A percentile compares a stretch with the other conserved stretches of the same genome.
These are phyloP conservation scores for Fusarium caatingaense DNA, from an alignment of 2,329 filamentous ascomycete genomes.

Conservation along the genomic window DNA sequence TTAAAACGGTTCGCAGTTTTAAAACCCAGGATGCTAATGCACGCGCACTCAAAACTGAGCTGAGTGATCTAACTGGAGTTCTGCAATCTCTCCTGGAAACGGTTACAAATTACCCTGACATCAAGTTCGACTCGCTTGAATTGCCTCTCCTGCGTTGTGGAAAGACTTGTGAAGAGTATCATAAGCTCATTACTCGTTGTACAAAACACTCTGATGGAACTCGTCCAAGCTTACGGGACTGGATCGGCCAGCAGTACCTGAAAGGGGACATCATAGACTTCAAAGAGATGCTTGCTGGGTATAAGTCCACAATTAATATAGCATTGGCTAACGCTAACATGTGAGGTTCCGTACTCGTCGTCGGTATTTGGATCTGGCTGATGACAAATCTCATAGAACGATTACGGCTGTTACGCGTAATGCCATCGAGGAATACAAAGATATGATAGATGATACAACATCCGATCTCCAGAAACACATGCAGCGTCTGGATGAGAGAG, in stretches of 20 bases:
- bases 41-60: conserved; percentile 55
- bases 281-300: conserved; percentile 53
- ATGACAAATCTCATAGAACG: neutral
- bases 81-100: conserved; percentile 50
- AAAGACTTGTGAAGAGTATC: conserved; percentile 58
- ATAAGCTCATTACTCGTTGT: conserved; percentile 51
- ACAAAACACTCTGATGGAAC: conserved; percentile 49
- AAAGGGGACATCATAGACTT: conserved; percentile 57
- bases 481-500: conserved; percentile 23
- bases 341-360: conserved; percentile 1
- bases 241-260: conserved; percentile 57
- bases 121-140: conserved; percentile 33
- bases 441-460: conserved; percentile 29
- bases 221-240: conserved; percentile 57
- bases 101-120: conserved; percentile 11
- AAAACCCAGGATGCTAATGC: conserved; percentile 44
- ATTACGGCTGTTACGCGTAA: conserved; percentile 10
- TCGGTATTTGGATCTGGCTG: neutral
- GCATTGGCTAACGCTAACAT: conserved; percentile 39
- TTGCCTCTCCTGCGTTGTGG: conserved; percentile 56
- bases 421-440: conserved; percentile 15
- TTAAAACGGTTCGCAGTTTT: conserved; percentile 28
- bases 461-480: conserved; percentile 25
- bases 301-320: conserved; percentile 50
- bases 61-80: conserved; percentile 52